Conservation (phyloP, 805 yeast genomes). For the Hanseniaspora lachancei region DNA sequence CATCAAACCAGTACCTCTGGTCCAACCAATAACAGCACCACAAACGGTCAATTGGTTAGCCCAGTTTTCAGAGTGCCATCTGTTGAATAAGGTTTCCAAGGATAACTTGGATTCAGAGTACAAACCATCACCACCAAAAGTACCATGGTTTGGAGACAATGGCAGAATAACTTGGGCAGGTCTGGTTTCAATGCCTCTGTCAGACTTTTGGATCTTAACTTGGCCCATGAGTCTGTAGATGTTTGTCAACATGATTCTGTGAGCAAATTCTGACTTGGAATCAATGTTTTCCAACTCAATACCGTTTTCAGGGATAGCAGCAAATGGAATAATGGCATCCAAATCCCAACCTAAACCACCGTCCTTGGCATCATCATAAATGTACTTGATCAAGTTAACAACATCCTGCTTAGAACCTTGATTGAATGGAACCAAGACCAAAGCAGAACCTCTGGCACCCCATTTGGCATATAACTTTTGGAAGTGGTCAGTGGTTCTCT, state of each 20-base stretch:
- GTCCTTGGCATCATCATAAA: conserved; percentile 67
- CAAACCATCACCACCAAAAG: conserved; percentile 95
- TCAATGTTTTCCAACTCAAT: conserved; percentile 85
- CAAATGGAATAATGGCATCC: conserved; percentile 92
- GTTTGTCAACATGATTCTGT: conserved; percentile 96
- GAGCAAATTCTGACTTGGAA: conserved; percentile 94
- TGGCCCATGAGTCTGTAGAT: conserved; percentile 82
- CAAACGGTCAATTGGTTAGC: conserved; percentile 82
- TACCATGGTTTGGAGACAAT: conserved; percentile 97
- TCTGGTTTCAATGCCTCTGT: conserved; percentile 72
- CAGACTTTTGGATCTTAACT: conserved; percentile 70
- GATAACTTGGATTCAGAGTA: conserved; percentile 95
- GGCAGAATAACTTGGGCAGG: conserved; percentile 97
- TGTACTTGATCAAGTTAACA: conserved; percentile 68
- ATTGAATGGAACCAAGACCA: conserved; percentile 95
- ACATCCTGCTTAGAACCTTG: conserved; percentile 95
- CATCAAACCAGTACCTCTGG: conserved; percentile 99
- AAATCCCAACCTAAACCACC: conserved; percentile 97
- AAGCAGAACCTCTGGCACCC: conserved; percentile 84
- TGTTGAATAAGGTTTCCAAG: conserved; percentile 90
- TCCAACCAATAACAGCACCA: conserved; percentile 99
- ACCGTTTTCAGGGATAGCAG: conserved; percentile 98
- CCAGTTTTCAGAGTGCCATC: conserved; percentile 99
- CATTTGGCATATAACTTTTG: conserved; percentile 83
- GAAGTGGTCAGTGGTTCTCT: conserved; percentile 87